A percentile compares a stretch with the other conserved stretches of the same genome.
phyloP scores from a whole-genome alignment of 2,329 filamentous ascomycete species.

The Daldinia sp. region DNA sequence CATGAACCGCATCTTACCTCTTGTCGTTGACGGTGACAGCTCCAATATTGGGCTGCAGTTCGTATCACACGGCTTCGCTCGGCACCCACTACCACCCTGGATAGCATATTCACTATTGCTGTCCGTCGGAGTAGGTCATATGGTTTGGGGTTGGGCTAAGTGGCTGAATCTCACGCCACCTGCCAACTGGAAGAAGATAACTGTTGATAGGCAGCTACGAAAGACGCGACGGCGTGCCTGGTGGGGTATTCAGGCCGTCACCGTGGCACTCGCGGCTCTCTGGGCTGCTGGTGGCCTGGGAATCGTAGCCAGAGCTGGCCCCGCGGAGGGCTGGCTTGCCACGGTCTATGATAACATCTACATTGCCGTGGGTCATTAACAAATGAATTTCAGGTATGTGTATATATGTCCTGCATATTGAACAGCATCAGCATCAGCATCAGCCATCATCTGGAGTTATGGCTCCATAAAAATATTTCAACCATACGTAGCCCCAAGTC shows the following conservation, averaged over 20 bases:
- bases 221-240: slow-evolving; percentile 72
- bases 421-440: slow-evolving; percentile 25
- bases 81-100: slow-evolving; percentile 70
- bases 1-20: slow-evolving; percentile 80
- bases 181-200: slow-evolving; percentile 62
- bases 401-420: slow-evolving; percentile 31
- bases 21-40: slow-evolving; percentile 83
- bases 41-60: slow-evolving; percentile 88
- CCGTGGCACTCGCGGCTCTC: slow-evolving; percentile 68
- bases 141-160: slow-evolving; percentile 86
- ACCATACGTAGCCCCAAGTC: neutral
- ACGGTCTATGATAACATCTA: slow-evolving; percentile 82
- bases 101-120: slow-evolving; percentile 77
- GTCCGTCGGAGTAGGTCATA: slow-evolving; percentile 76
- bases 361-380: slow-evolving; percentile 27
- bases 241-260: slow-evolving; percentile 77
- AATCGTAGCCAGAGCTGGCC: slow-evolving; percentile 78
- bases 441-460: slow-evolving; percentile 8
- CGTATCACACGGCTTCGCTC: slow-evolving; percentile 85
- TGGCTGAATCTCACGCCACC: slow-evolving; percentile 78
- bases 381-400: slow-evolving; percentile 2
- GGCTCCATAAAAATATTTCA: neutral
- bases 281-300: slow-evolving; percentile 88
- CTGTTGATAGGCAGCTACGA: slow-evolving; percentile 63
- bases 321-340: slow-evolving; percentile 81